Conservation (phyloP, 2,329 filamentous ascomycete species). For the Mollisia scopiformis region DNA sequence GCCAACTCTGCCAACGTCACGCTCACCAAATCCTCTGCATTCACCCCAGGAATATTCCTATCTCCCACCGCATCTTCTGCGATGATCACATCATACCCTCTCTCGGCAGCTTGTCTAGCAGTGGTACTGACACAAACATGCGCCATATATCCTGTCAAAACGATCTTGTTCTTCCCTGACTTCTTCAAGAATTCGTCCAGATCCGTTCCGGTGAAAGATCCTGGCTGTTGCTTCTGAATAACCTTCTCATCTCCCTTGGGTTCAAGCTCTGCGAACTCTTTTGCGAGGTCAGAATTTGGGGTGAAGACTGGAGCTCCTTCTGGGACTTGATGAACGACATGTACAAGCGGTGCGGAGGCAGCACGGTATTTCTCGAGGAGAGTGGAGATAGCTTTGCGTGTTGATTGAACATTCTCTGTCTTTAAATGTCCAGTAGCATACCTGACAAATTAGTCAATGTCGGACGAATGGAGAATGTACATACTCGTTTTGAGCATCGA, state of each 20-base stretch:
- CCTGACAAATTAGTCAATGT: conserved; percentile 21
- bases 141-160: conserved; percentile 64
- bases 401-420: conserved; percentile 54
- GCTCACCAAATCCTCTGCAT: conserved; percentile 53
- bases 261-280: conserved; percentile 62
- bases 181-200: conserved; percentile 57
- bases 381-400: conserved; percentile 57
- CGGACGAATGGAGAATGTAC: too few relatives aligned
- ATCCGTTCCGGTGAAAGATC: conserved; percentile 62
- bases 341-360: conserved; percentile 55
- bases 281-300: conserved; percentile 58
- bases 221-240: conserved; percentile 60
- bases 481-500: conserved; percentile 74
- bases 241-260: conserved; percentile 56
- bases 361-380: conserved; percentile 64
- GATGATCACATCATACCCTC: conserved; percentile 65
- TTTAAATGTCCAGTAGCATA: conserved; percentile 58
- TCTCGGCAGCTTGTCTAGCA: conserved; percentile 60
- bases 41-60: conserved; percentile 62
- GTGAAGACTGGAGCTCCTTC: conserved; percentile 69
- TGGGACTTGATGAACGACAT: conserved; percentile 63
- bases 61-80: conserved; percentile 67
- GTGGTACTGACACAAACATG: conserved; percentile 69
- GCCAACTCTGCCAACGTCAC: conserved; percentile 60
- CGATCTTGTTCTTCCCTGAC: conserved; percentile 59